These are phyloP conservation scores for Chlorella sp. DNA, from an alignment of 139 green algal species.

Conservation along the genomic window DNA sequence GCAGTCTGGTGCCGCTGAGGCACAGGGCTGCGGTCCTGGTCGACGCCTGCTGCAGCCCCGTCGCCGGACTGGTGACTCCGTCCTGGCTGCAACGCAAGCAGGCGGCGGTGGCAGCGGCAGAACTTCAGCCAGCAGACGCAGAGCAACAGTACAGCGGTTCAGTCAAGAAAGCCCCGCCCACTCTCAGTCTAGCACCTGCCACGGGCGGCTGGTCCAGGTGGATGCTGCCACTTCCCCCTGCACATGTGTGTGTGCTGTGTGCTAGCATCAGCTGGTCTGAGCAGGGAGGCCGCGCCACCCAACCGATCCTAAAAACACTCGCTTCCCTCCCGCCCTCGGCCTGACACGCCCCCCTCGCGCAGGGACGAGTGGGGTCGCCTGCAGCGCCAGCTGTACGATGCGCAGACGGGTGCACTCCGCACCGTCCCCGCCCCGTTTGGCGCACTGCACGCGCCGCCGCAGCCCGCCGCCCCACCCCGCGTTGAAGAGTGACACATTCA, in stretches of 20 bases:
- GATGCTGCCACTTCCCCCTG: neutral
- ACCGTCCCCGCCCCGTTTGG: too few species aligned
- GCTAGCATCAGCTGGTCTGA: too few species aligned
- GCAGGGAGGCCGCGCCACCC: too few species aligned
- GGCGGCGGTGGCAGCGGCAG: neutral
- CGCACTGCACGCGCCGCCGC: neutral
- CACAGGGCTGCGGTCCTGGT: neutral
- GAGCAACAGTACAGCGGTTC: neutral
- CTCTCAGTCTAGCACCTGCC: neutral
- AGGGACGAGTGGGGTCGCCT: constrained; percentile 15
- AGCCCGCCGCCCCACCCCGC: neutral
- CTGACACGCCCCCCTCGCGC: too few species aligned
- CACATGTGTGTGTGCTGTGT: neutral
- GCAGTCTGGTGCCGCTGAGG: neutral
- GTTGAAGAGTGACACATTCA: neutral
- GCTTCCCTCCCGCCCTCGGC: neutral
- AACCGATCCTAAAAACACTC: neutral
- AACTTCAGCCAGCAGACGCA: neutral
- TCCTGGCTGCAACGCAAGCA: neutral
- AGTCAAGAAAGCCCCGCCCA: neutral
- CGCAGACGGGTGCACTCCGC: neutral
- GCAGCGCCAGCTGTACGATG: neutral
- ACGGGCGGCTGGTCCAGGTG: constrained; percentile 6
- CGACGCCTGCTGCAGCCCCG: constrained; percentile 8
- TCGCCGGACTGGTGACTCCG: constrained; percentile 2